Evolutionary conservation across 2,329 filamentous ascomycete genomes (phyloP).

Genomic region (Orbilia brochopaga): DNA sequence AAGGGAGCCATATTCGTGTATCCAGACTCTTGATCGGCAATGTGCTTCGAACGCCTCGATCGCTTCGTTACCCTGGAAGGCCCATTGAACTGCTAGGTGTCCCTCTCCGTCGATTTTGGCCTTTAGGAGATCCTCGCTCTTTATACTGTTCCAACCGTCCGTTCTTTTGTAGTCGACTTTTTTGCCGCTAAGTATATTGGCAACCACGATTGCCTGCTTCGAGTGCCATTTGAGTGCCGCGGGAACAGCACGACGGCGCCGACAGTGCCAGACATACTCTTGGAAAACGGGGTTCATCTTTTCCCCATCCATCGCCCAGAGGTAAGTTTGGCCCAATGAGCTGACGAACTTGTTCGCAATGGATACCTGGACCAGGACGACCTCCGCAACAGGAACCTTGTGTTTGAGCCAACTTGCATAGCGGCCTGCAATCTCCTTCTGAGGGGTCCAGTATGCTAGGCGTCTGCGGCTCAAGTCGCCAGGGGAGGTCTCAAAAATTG

Average conservation of each 20-base stretch:
- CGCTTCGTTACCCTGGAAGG: background rate
- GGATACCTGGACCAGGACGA: conserved; percentile 5
- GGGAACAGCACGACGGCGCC: background rate
- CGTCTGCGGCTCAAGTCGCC: conserved; percentile 2
- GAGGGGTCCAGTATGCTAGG: conserved; percentile 23
- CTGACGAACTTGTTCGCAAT: background rate
- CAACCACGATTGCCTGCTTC: background rate
- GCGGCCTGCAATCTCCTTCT: conserved; percentile 7
- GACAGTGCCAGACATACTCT: background rate
- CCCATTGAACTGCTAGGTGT: background rate
- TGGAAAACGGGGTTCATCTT: background rate
- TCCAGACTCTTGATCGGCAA: background rate
- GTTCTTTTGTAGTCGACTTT: conserved; percentile 8
- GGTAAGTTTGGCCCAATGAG: background rate
- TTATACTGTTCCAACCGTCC: conserved; percentile 6
- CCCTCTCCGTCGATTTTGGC: background rate
- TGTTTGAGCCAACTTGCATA: conserved; percentile 9
- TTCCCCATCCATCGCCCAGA: background rate
- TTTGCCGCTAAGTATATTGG: conserved; percentile 6
- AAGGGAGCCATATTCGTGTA: no score
- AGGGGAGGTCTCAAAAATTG: background rate
- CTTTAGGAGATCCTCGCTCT: background rate
- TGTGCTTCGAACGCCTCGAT: background rate
- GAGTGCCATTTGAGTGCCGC: background rate
- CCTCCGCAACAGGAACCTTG: background rate